phyloP scores from a whole-genome alignment of 2,329 filamentous ascomycete species.

The Colletotrichum graminicola region DNA sequence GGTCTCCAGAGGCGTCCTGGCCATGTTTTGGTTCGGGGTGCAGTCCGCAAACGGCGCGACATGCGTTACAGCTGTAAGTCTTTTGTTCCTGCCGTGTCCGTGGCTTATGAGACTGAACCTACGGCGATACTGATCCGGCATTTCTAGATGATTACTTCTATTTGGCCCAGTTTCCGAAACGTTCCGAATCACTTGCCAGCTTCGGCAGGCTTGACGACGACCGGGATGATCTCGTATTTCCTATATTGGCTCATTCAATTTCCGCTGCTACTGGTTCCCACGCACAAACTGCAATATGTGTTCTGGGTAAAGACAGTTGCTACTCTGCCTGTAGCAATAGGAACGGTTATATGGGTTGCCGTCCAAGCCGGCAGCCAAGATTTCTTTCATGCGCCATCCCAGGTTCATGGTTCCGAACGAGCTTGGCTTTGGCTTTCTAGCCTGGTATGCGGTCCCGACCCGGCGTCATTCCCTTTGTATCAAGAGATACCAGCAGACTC shows the following conservation, averaged over 20 bases:
- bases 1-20: slow-evolving; percentile 57
- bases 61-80: slow-evolving; percentile 24
- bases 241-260: slow-evolving; percentile 62
- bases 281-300: slow-evolving; percentile 57
- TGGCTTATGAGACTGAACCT: neutral
- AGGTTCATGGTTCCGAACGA: slow-evolving; percentile 55
- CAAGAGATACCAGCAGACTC: neutral
- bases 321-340: slow-evolving; percentile 58
- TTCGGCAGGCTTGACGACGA: slow-evolving; percentile 50
- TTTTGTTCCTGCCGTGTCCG: neutral
- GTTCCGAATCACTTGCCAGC: slow-evolving; percentile 56
- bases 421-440: slow-evolving; percentile 58
- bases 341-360: slow-evolving; percentile 47
- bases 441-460: slow-evolving; percentile 43
- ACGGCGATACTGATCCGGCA: neutral
- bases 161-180: slow-evolving; percentile 55
- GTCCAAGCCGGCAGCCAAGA: slow-evolving; percentile 43
- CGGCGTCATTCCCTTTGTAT: neutral
- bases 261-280: slow-evolving; percentile 56
- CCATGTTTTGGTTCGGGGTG: slow-evolving; percentile 58
- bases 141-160: slow-evolving; percentile 51
- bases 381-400: slow-evolving; percentile 43
- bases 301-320: slow-evolving; percentile 58
- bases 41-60: slow-evolving; percentile 50
- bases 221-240: slow-evolving; percentile 58